Base-by-base conservation (phyloP, 2,329 filamentous ascomycete genomes). In the Diaporthe sp. region DNA sequence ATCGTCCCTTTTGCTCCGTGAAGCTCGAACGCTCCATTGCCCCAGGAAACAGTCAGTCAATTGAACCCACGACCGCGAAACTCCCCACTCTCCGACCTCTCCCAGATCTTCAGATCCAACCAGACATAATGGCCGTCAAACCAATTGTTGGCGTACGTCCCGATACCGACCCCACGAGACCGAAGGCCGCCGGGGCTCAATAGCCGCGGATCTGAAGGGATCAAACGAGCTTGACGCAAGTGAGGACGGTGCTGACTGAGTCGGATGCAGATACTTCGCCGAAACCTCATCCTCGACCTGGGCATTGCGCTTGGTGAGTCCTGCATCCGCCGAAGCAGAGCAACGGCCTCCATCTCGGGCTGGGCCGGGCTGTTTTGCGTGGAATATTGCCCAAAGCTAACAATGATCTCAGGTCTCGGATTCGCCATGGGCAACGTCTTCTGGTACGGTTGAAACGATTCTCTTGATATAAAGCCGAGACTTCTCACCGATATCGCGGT, bases 61-160 rank as follows among this genome's bases (percentile, higher is more conserved):
- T 72, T 62, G 58, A 65, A 44, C 13, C 71, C 57, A 61, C 73
- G 62, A 61, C 61, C 61, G 22, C 76, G 62, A 76, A 71, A 60
- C 49, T 73, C 75, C 75, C 76, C 68, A 72, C 76, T 75, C 76
- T 28, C 34, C 74, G 57, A 76, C 72, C 55, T 55, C 58, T 68
- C 53, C 65, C 17, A 65, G 73, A 73, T 60, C 70, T 60, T 46
- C 55, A 74, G 62, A 79, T 70, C 46, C 49, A 73, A 70, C 68
- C 68, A 78, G 76, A 84, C 83, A 86, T 79, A 84, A 90, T 90
- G 88, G 88, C 89, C 80, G 81, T 91, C 84, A 85, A 86, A 81
- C 90, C 89, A 76, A 90, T 92, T 79, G 90, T 88, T 79, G 90
- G 90, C 82, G 90, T 92, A 90, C 78, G 90, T 90, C 76, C 78